phyloP scores from a whole-genome alignment of 768 basidiomycete genomes.

The Termitomyces sp. region DNA sequence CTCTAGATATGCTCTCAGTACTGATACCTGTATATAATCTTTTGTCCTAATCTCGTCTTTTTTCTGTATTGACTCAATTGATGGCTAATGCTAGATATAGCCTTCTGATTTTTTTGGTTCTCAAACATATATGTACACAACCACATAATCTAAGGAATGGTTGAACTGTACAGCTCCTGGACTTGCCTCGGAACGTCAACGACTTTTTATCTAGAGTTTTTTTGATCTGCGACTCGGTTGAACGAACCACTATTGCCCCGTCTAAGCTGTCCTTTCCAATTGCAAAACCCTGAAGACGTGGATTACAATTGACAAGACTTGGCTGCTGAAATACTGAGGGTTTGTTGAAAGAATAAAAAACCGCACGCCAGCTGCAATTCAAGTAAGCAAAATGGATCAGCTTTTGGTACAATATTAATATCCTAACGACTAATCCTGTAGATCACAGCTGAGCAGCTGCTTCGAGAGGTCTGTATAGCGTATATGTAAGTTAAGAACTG shows the following conservation, averaged over 20 bases:
- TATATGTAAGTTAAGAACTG: neutral
- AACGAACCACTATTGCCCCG: too few relatives aligned
- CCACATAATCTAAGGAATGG: too few relatives aligned
- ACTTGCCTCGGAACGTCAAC: too few relatives aligned
- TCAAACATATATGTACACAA: too few relatives aligned
- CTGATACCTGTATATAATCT: neutral
- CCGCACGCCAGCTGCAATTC: slow-evolving; percentile 89
- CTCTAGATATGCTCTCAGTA: neutral
- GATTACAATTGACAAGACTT: neutral
- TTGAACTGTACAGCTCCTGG: too few relatives aligned
- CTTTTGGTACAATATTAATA: neutral
- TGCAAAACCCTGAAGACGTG: too few relatives aligned
- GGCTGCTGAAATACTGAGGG: neutral
- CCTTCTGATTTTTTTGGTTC: too few relatives aligned
- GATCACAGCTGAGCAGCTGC: slow-evolving; percentile 98
- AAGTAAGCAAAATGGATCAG: slow-evolving; percentile 43
- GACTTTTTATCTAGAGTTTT: too few relatives aligned
- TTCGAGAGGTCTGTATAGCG: slow-evolving; percentile 68
- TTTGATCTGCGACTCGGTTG: too few relatives aligned
- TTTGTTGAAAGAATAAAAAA: slow-evolving; percentile 74
- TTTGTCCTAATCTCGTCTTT: neutral
- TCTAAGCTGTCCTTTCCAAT: too few relatives aligned
- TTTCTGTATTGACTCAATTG: neutral
- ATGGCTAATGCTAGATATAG: too few relatives aligned
- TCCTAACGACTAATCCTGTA: slow-evolving; percentile 27